Base-by-base conservation (phyloP, 352 stramenopile species). In the Thalassiosira mediterranea region DNA sequence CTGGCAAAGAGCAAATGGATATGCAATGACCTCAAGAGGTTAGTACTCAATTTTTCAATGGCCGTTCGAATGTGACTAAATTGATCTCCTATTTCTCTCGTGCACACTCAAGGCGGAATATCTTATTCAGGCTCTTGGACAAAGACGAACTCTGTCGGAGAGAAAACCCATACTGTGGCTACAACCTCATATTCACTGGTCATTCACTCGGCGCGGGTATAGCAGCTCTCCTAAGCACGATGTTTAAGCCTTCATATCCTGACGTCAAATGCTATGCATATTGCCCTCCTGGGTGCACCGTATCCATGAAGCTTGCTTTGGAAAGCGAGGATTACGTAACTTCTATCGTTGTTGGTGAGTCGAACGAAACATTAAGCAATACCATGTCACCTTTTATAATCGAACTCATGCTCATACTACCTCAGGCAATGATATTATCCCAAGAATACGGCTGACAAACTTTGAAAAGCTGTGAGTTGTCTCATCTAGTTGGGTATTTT, bases 1-100 rank as follows among this genome's bases (percentile, higher is more conserved):
- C 54, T 78, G 19, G 48, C 69, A 13, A 72, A 53, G 7, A 65
- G 38, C 21, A 78, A 78, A 68, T 78, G 51, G 51, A 73, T 78
- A 40, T 78, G 56, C 37, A 78, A 78, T 54, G 69, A 78, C 28
- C 15, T 78, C 3, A 56, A 32, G 5, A 69, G 47, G 66, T 70
- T 47, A 69, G 52, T 19, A 8, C 7, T 44, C 37, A 10, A 15
- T n/a, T n/a, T 44, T 44, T n/a, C 37, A 15, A 15, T 44, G n/a
- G 37, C 10, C 37, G 37, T 15, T n/a, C 37, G 37, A 15, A 10
- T 10, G 10, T 44, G 37, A 44, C 37, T 10, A 44, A n/a, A 44
- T n/a, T n/a, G 37, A 44, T 10, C 37, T 44, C 37, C 37, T 15
- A 15, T 44, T 10, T 44, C 37, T n/a, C n/a, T n/a, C n/a, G n/a